These are phyloP conservation scores for Dryas alaskensis DNA, from an alignment of 306 rosid genomes.

Conservation along the genomic window DNA sequence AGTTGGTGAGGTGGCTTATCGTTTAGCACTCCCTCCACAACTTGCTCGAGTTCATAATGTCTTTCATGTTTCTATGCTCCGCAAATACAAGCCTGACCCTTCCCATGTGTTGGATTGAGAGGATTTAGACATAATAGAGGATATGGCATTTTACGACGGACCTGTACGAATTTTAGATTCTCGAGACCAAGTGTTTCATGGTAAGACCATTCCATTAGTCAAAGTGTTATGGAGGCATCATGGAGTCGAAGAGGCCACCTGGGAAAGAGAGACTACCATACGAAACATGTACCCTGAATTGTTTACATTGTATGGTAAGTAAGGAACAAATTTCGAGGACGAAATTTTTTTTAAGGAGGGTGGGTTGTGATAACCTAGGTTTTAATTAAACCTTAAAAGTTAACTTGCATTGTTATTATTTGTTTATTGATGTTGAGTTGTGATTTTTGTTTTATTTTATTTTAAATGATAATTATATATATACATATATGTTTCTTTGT, in stretches of 20 bases:
- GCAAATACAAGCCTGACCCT: background rate
- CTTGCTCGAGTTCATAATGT: background rate
- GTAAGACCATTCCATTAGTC: background rate
- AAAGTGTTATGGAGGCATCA: background rate
- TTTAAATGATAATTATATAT: too few relatives aligned
- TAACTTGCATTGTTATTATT: too few relatives aligned
- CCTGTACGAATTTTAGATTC: background rate
- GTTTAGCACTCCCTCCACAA: background rate
- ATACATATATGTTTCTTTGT: too few relatives aligned
- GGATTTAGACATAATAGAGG: background rate
- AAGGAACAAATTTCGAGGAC: background rate
- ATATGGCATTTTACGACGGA: background rate
- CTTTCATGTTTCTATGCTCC: background rate
- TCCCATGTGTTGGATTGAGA: background rate
- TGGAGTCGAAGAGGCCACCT: background rate
- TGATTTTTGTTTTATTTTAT: too few relatives aligned
- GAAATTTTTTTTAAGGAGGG: background rate
- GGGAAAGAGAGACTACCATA: background rate
- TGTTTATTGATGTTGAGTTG: too few relatives aligned
- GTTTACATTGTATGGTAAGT: background rate
- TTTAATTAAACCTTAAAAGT: too few relatives aligned
- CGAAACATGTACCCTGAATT: background rate
- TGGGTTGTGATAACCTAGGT: too few relatives aligned
- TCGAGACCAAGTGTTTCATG: background rate
- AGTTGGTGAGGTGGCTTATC: background rate